These are phyloP conservation scores for Fistulinella prunicolor DNA, from an alignment of 768 basidiomycete species.

Conservation along the genomic window DNA sequence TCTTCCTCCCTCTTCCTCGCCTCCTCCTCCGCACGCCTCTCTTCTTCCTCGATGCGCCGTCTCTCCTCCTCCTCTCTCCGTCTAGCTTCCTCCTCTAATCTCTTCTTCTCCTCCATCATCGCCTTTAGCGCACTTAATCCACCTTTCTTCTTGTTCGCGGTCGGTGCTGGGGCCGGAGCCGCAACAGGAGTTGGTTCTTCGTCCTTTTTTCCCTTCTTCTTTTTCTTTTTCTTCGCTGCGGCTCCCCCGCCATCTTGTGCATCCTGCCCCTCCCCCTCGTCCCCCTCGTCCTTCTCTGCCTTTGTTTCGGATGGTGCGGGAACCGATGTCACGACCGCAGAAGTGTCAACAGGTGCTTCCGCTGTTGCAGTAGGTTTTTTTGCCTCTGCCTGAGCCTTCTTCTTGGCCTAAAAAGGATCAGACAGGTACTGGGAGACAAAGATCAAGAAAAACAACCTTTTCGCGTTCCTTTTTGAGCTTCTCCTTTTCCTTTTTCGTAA, in stretches of 20 bases:
- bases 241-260: conserved; percentile 51
- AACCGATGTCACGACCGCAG: conserved; percentile 6
- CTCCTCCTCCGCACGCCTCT: conserved; percentile 74
- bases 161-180: conserved; percentile 34
- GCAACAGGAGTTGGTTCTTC: conserved; percentile 44
- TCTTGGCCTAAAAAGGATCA: conserved; percentile 46
- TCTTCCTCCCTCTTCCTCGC: conserved; percentile 75
- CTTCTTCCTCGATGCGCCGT: conserved; percentile 85
- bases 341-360: conserved; percentile 32
- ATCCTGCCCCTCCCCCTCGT: conserved; percentile 66
- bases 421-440: conserved; percentile 8
- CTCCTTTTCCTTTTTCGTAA: conserved; percentile 97
- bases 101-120: conserved; percentile 89
- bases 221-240: conserved; percentile 80
- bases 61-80: conserved; percentile 73
- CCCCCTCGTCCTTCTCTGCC: conserved; percentile 51
- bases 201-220: conserved; percentile 75
- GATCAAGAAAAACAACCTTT: conserved; percentile 55
- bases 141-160: conserved; percentile 65
- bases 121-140: conserved; percentile 84
- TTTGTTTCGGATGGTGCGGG: conserved; percentile 30
- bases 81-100: conserved; percentile 80
- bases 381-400: conserved; percentile 86
- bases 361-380: conserved; percentile 54
- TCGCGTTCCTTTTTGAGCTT: conserved; percentile 95